A percentile compares a stretch with the other conserved stretches of the same genome.
Conservation (phyloP, 768 basidiomycete genomes). For the Calocybe gangraenosa region DNA sequence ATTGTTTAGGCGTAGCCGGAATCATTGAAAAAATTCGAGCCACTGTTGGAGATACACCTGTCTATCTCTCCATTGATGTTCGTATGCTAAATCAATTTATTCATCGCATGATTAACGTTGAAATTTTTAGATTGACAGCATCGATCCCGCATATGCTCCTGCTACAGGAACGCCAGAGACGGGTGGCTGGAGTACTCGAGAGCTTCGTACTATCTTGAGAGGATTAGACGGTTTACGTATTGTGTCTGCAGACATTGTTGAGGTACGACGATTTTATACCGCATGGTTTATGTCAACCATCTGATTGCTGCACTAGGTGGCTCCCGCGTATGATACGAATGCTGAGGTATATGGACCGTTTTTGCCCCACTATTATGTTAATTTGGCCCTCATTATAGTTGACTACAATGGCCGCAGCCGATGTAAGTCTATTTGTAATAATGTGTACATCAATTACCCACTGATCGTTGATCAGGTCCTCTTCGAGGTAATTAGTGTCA, state of each 20-base stretch:
- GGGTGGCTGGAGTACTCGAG: conserved; percentile 81
- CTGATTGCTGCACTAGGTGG: too few relatives aligned
- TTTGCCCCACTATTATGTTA: conserved; percentile 13
- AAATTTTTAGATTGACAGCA: conserved; percentile 59
- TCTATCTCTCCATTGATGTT: conserved; percentile 78
- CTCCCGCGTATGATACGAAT: conserved; percentile 70
- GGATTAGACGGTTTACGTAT: conserved; percentile 73
- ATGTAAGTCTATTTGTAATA: conserved; percentile 24
- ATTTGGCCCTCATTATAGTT: conserved; percentile 10
- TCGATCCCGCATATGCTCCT: conserved; percentile 79
- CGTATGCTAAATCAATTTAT: conserved; percentile 16
- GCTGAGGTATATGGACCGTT: conserved; percentile 26
- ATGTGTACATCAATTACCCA: neutral
- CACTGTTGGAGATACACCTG: conserved; percentile 69
- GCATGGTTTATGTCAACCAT: too few relatives aligned
- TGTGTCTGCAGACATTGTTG: conserved; percentile 80
- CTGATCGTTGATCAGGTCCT: conserved; percentile 43
- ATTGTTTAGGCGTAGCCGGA: conserved; percentile 53
- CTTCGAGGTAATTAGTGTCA: conserved; percentile 72
- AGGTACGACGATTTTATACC: too few relatives aligned
- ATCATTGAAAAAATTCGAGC: conserved; percentile 79
- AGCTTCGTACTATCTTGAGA: conserved; percentile 70
- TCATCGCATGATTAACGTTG: neutral
- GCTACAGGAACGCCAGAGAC: conserved; percentile 86
- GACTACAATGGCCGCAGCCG: conserved; percentile 34